Base-by-base conservation (phyloP, 2,329 filamentous ascomycete species). In the Fusarium sublunatum region DNA sequence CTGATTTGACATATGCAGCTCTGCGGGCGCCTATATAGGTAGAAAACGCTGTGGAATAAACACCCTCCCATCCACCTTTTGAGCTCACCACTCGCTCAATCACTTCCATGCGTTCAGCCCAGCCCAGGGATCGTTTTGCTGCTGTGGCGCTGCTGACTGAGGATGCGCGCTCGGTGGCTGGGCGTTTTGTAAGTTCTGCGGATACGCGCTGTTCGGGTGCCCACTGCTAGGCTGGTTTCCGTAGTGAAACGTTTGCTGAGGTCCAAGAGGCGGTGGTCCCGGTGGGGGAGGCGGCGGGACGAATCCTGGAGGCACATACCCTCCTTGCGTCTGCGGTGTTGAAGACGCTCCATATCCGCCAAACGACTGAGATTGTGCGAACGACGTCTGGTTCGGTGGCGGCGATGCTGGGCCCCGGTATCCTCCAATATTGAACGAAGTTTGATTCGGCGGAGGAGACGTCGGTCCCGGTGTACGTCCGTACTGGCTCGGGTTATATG, bases 401-500 rank as follows among this genome's bases (percentile, higher is more conserved):
- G 84, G 83, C 11, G 83, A 86, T n/a, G 79, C 76, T 1, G 83
- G 79, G 6, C 74, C 74, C 26, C 76, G 71, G 63, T 76, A 74
- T 19, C 72, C 74, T 12, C 73, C 74, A 46, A 79, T 73, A 10
- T 75, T 77, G 71, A 84, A 83, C 2, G 77, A 78, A 2, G 80
- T 78, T 71, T 91, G 88, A 19, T 83, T 86, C 4, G 89, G 83
- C 1, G 89, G 83, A n/a, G 87, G 86, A 10, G 86, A 89, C 29
- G 82, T 83, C 51, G 85, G 80, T 2, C 83, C 83, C 3, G 84
- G 79, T 28, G 83, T 86, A 38, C 82, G 80, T n/a, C 85, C 85
- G 68, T 84, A 87, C 49, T 79, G 82, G 67, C 84, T 84, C 1
- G 85, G 85, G 63, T 87, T 85, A 72, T 88, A 88, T 6, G 81